Conservation (phyloP, 1,284 basidiomycete genomes). For the Dichomitus squalens region DNA sequence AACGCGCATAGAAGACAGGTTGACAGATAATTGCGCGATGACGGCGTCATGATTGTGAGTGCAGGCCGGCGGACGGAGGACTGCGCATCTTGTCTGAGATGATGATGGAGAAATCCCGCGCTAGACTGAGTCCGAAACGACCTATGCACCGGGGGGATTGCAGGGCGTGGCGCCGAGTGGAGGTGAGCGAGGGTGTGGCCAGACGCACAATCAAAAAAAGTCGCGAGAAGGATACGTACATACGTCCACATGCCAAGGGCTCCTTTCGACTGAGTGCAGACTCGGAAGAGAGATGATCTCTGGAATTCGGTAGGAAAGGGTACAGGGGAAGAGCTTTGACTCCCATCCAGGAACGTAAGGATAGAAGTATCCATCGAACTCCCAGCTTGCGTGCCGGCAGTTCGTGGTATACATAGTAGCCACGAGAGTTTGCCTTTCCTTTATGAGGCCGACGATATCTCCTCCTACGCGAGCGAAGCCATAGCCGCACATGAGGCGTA, state of each 20-base stretch:
- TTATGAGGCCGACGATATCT: neutral
- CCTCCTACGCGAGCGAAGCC: neutral
- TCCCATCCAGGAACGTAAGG: neutral
- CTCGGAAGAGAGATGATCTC: neutral
- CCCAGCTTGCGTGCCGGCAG: neutral
- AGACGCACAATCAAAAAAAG: neutral
- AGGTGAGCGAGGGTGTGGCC: neutral
- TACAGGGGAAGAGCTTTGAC: neutral
- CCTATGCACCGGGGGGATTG: too few relatives aligned
- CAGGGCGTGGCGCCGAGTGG: neutral
- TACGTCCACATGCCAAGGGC: neutral
- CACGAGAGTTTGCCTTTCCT: neutral
- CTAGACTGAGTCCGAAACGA: too few relatives aligned
- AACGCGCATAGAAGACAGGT: neutral
- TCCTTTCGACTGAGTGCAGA: neutral
- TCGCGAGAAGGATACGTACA: neutral
- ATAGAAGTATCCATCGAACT: neutral
- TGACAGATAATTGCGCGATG: neutral
- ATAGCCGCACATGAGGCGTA: neutral
- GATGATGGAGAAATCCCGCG: too few relatives aligned
- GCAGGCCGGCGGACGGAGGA: neutral
- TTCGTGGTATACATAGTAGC: neutral
- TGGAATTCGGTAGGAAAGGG: neutral
- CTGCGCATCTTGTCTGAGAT: too few relatives aligned
- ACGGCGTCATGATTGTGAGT: neutral